Conservation (phyloP, 768 basidiomycete species). For the Paxillus involutus region DNA sequence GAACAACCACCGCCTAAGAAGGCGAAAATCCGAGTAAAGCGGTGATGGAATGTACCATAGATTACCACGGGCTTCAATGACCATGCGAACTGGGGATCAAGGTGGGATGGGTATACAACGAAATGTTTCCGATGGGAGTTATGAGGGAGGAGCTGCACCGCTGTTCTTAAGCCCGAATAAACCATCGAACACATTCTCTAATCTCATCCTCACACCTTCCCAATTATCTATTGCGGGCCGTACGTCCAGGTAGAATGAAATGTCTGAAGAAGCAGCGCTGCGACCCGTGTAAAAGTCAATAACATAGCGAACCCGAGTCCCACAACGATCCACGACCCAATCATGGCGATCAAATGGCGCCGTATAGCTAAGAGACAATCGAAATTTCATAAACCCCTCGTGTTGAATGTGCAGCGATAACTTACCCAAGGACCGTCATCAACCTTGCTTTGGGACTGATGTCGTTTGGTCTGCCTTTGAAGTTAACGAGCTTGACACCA, state of each 20-base stretch:
- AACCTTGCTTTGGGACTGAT: conserved; percentile 77
- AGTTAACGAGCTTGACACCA: conserved; percentile 79
- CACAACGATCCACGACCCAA: conserved; percentile 95
- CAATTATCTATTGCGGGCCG: conserved; percentile 92
- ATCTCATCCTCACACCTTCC: conserved; percentile 89
- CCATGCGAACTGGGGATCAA: not conserved
- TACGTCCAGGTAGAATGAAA: conserved; percentile 93
- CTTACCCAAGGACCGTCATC: conserved; percentile 86
- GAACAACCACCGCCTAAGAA: conserved; percentile 56
- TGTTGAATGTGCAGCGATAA: conserved; percentile 4
- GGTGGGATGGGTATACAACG: conserved; percentile 8
- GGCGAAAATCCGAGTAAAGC: conserved; percentile 48
- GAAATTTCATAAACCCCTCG: not conserved
- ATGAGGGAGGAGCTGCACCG: conserved; percentile 16
- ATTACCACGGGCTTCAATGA: conserved; percentile 13
- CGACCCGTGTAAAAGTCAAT: conserved; percentile 98
- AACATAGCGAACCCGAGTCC: conserved; percentile 85
- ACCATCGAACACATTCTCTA: conserved; percentile 52
- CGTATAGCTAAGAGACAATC: conserved; percentile 61
- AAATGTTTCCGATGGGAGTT: not conserved
- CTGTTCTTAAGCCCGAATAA: conserved; percentile 28
- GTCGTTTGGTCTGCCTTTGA: conserved; percentile 85
- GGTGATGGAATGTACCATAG: conserved; percentile 28
- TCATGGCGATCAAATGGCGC: conserved; percentile 97
- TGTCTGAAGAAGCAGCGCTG: conserved; percentile 42